Evolutionary conservation across 257 asterid species (phyloP).

Genomic region (Fraxinus anomala): DNA sequence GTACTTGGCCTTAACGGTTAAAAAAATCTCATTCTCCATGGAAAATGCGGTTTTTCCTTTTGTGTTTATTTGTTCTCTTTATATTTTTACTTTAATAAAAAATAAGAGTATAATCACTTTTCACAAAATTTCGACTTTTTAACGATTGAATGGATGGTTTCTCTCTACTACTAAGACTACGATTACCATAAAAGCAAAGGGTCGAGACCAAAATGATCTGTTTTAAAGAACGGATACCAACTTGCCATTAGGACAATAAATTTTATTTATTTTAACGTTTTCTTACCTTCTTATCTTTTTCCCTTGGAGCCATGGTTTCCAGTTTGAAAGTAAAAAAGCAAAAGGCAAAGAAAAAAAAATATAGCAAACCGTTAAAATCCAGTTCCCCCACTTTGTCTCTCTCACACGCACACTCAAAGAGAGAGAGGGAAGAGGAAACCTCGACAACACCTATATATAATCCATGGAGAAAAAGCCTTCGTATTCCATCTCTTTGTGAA

Average conservation of each 20-base stretch:
- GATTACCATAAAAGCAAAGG: no score
- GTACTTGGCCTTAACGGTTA: neutral
- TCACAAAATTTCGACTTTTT: no score
- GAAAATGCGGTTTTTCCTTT: no score
- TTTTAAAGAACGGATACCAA: neutral
- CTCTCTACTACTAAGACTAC: neutral
- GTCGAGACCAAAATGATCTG: no score
- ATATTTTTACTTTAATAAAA: no score
- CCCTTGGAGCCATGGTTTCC: neutral
- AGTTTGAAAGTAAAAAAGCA: neutral
- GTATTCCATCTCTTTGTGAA: neutral
- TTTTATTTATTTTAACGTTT: no score
- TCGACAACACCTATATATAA: slow-evolving; percentile 3
- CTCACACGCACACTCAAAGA: neutral
- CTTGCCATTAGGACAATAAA: no score
- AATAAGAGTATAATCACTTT: no score
- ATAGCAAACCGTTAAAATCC: neutral
- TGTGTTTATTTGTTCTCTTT: no score
- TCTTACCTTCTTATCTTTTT: neutral
- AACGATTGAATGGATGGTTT: neutral
- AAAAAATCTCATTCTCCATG: no score
- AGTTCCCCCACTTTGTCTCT: neutral
- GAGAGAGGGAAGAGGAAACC: neutral
- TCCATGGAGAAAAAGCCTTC: neutral
- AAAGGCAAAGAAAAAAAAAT: neutral